phyloP scores from a whole-genome alignment of 2,329 filamentous ascomycete genomes.

The Fusarium setosum region DNA sequence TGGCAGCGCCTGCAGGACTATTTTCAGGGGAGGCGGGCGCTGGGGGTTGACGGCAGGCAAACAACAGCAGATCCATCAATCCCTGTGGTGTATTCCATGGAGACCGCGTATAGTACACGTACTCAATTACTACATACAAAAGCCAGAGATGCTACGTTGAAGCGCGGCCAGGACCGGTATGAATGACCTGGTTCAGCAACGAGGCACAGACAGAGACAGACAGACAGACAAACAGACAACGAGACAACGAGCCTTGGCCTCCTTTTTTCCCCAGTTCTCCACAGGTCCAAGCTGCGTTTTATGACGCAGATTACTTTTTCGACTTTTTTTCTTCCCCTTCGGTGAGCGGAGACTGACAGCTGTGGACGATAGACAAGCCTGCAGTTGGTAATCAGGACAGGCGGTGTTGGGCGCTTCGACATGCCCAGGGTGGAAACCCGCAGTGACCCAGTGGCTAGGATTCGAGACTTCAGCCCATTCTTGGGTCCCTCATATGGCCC shows the following conservation, averaged over 20 bases:
- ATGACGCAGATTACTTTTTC: slow-evolving; percentile 10
- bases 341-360: slow-evolving; percentile 5
- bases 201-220: background rate
- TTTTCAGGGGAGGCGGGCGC: too few relatives aligned
- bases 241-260: background rate
- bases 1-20: background rate
- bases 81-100: too few relatives aligned
- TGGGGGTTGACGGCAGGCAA: too few relatives aligned
- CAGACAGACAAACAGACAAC: too few relatives aligned
- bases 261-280: slow-evolving; percentile 6
- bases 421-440: slow-evolving; percentile 14
- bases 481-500: background rate
- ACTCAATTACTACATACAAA: background rate
- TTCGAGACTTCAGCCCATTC: background rate
- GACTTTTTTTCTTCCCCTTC: background rate
- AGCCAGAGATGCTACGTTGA: slow-evolving; percentile 13
- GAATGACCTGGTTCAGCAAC: background rate
- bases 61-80: too few relatives aligned
- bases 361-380: background rate
- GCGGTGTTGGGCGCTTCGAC: background rate
- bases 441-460: background rate
- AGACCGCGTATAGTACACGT: too few relatives aligned
- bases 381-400: background rate
- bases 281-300: background rate
- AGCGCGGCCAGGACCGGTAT: background rate